These are phyloP conservation scores for Gentiana straminea DNA, from an alignment of 257 asterid genomes.

Conservation along the genomic window DNA sequence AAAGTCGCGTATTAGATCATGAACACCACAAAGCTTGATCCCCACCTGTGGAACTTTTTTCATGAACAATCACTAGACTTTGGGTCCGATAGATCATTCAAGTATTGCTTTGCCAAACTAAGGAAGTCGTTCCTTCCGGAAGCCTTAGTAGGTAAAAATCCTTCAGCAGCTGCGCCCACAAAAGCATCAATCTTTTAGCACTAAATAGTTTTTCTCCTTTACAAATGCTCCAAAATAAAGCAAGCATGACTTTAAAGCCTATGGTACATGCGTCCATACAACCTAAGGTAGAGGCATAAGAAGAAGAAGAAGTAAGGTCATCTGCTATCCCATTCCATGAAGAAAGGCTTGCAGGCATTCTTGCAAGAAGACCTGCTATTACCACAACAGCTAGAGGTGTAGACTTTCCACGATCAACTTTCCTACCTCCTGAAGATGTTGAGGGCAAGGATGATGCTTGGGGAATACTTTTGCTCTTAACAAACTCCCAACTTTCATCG, in stretches of 20 bases:
- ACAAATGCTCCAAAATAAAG: slow-evolving; percentile 16
- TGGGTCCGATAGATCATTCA: neutral
- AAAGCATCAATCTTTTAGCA: neutral
- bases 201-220: slow-evolving; percentile 7
- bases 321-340: slow-evolving; percentile 11
- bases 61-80: neutral
- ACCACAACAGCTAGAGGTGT: slow-evolving; percentile 13
- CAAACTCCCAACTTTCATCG: slow-evolving; percentile 17
- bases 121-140: neutral
- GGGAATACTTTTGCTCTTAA: slow-evolving; percentile 4
- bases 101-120: slow-evolving; percentile 6
- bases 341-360: neutral
- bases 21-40: neutral
- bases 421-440: slow-evolving; percentile 1
- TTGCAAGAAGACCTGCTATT: slow-evolving; percentile 5
- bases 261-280: slow-evolving; percentile 12
- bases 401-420: slow-evolving; percentile 15
- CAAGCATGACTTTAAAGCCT: slow-evolving; percentile 12
- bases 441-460: neutral
- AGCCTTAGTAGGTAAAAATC: neutral
- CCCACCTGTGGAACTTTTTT: neutral
- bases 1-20: neutral
- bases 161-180: slow-evolving; percentile 24
- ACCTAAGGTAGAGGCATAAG: neutral
- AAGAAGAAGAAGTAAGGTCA: neutral